phyloP scores from a whole-genome alignment of 2,329 filamentous ascomycete genomes.

The Colletotrichum eleusines region DNA sequence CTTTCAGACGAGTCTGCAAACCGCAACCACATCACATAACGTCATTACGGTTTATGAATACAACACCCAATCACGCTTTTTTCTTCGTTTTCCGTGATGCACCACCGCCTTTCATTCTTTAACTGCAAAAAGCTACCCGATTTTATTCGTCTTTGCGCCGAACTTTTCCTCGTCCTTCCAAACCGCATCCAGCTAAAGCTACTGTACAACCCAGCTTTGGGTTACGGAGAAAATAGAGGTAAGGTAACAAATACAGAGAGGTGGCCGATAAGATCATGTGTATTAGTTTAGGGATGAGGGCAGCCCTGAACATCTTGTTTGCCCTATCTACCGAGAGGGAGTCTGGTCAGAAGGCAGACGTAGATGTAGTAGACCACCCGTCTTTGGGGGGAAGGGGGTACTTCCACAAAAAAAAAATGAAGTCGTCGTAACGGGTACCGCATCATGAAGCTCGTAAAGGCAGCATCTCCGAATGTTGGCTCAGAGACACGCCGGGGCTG shows the following conservation, averaged over 20 bases:
- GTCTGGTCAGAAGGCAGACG: constrained; percentile 38
- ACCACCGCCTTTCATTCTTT: constrained; percentile 17
- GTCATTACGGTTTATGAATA: constrained; percentile 14
- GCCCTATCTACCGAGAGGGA: constrained; percentile 40
- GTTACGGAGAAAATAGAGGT: constrained; percentile 48
- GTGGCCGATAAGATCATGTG: constrained; percentile 43
- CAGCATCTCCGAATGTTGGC: constrained; percentile 16
- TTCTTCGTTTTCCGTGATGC: constrained; percentile 44
- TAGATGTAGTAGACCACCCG: constrained; percentile 40
- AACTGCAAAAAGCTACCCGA: constrained; percentile 48
- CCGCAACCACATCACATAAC: constrained; percentile 14
- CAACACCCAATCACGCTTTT: constrained; percentile 45
- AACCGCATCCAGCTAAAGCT: constrained; percentile 50
- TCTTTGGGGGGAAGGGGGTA: constrained; percentile 30
- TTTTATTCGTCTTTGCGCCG: constrained; percentile 50
- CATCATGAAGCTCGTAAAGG: constrained; percentile 42
- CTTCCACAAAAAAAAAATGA: constrained; percentile 41
- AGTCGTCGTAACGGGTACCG: constrained; percentile 43
- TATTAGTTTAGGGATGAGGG: constrained; percentile 44
- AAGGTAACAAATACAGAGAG: constrained; percentile 52
- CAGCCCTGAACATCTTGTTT: constrained; percentile 39
- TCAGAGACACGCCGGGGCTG: constrained; percentile 28
- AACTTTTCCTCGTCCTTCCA: constrained; percentile 49
- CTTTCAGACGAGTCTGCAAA: constrained; percentile 31
- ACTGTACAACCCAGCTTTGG: constrained; percentile 54